Percentiles rank a stretch among this genome's conserved stretches.
Evolutionary conservation across 73 alveolate species (phyloP).

Genomic region (Paramecium caudatum): DNA sequence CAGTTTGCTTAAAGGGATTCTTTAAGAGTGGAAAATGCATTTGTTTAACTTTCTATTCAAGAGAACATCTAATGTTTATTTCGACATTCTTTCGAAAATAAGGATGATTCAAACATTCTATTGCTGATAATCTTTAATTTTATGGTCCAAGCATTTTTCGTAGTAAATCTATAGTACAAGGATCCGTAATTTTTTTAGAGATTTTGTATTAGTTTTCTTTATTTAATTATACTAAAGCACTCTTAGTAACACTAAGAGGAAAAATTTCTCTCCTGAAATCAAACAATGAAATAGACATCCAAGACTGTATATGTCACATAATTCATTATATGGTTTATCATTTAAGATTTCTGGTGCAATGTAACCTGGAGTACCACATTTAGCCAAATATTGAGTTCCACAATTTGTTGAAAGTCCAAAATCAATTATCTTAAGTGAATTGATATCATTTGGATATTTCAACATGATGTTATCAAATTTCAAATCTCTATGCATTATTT

Average conservation of each 20-base stretch:
- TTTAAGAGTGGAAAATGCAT: neutral
- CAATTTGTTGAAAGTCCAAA: slow-evolving; percentile 14
- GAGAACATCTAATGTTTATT: neutral
- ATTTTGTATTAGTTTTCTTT: neutral
- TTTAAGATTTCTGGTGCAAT: slow-evolving; percentile 59
- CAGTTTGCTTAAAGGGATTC: neutral
- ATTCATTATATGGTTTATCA: neutral
- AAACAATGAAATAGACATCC: slow-evolving; percentile 53
- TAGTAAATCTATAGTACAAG: neutral
- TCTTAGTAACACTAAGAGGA: neutral
- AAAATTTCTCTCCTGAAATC: slow-evolving; percentile 6
- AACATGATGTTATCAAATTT: slow-evolving; percentile 37
- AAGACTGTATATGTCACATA: slow-evolving; percentile 11
- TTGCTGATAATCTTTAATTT: neutral
- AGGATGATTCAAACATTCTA: neutral
- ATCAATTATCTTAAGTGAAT: slow-evolving; percentile 9
- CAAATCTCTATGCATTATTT: slow-evolving; percentile 52
- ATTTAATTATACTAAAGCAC: neutral
- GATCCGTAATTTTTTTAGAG: neutral
- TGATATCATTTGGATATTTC: neutral
- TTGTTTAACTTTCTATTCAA: neutral
- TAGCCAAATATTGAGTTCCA: neutral
- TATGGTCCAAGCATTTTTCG: neutral
- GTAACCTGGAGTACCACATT: slow-evolving; percentile 62
- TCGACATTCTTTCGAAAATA: neutral